phyloP scores from a whole-genome alignment of 169 alveolate genomes.

The Plasmodium falciparum region DNA sequence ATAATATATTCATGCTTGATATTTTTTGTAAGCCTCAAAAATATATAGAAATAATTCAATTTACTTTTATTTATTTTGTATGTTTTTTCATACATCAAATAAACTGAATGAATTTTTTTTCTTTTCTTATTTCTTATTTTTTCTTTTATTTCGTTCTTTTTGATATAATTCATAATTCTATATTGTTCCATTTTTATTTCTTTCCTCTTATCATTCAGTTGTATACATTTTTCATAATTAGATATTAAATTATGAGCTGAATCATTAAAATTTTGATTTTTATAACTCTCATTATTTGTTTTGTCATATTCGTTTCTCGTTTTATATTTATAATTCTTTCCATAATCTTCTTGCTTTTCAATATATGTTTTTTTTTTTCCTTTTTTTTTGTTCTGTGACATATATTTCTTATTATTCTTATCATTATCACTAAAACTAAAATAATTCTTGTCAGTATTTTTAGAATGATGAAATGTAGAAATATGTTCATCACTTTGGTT shows the following conservation, averaged over 20 bases:
- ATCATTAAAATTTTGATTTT: no score
- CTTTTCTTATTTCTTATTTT: constrained; percentile 62
- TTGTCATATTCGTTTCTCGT: no score
- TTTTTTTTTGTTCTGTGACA: neutral
- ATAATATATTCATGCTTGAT: constrained; percentile 73
- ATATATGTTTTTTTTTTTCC: neutral
- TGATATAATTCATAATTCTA: constrained; percentile 32
- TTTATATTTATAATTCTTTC: no score
- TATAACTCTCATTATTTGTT: no score
- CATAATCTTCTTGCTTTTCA: no score
- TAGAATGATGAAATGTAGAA: neutral
- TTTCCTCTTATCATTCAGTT: constrained; percentile 9
- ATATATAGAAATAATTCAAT: constrained; percentile 34
- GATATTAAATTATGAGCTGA: neutral
- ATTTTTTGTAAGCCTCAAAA: constrained; percentile 69
- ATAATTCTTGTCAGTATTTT: constrained; percentile 16
- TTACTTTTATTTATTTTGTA: constrained; percentile 66
- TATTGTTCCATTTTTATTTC: constrained; percentile 22
- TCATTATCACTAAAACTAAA: constrained; percentile 26
- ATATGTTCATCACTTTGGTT: neutral
- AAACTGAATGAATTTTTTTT: constrained; percentile 70
- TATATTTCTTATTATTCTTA: constrained; percentile 1
- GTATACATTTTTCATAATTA: constrained; percentile 10
- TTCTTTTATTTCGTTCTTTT: constrained; percentile 66
- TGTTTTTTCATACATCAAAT: constrained; percentile 70